These are phyloP conservation scores for Boletus speciosus DNA, from an alignment of 768 basidiomycete species.

Conservation along the genomic window DNA sequence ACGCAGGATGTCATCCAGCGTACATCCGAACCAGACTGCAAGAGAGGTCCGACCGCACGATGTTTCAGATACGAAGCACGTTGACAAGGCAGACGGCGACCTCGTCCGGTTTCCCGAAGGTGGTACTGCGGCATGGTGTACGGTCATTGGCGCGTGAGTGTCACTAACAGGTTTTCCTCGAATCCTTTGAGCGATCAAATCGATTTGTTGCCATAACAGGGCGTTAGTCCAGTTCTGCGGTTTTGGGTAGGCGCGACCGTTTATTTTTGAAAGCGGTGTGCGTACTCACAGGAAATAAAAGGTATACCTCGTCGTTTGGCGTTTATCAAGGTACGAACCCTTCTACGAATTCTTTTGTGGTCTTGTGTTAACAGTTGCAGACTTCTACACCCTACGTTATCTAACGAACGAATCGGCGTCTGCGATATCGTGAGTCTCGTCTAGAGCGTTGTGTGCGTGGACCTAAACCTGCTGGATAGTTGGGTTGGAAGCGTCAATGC, in stretches of 20 bases:
- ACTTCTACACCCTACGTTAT: slow-evolving; percentile 37
- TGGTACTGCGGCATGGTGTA: slow-evolving; percentile 25
- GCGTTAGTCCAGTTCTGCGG: slow-evolving; percentile 32
- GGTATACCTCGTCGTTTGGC: slow-evolving; percentile 36
- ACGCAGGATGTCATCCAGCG: slow-evolving; percentile 5
- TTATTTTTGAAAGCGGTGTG: neutral
- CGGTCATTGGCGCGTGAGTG: slow-evolving; percentile 23
- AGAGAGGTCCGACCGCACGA: neutral
- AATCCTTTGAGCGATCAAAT: neutral
- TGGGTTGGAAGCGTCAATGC: slow-evolving; percentile 49
- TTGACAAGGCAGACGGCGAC: neutral
- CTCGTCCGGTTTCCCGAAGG: slow-evolving; percentile 27
- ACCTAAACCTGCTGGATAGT: slow-evolving; percentile 11
- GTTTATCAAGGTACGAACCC: slow-evolving; percentile 36
- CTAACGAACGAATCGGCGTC: slow-evolving; percentile 34
- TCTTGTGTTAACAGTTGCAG: slow-evolving; percentile 17
- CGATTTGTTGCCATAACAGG: slow-evolving; percentile 12
- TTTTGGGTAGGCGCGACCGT: slow-evolving; percentile 24
- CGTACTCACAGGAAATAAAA: slow-evolving; percentile 7
- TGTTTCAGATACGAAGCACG: neutral
- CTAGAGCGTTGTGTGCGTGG: neutral
- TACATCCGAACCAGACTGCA: neutral
- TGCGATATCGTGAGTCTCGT: slow-evolving; percentile 33
- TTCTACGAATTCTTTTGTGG: neutral
- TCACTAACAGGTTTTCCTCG: neutral